Percentiles rank a stretch among this genome's conserved stretches.
phyloP scores from a whole-genome alignment of 306 rosid genomes.

The Dryas octopetala region DNA sequence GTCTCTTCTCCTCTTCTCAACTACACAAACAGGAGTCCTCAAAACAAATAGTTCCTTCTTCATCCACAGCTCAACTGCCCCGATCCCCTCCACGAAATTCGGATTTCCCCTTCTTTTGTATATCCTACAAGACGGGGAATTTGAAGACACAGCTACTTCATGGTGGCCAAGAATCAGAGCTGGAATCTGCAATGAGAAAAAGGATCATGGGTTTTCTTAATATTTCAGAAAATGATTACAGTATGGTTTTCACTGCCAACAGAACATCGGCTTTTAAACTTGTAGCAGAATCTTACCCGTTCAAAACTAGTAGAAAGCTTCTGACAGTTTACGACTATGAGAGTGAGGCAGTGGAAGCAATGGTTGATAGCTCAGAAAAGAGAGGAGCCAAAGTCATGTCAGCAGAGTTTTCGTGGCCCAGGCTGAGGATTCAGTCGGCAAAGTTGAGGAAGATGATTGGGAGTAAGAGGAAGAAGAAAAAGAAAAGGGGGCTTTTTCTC shows the following conservation, averaged over 20 bases:
- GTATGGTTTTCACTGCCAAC: conserved; percentile 90
- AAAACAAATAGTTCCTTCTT: conserved; percentile 40
- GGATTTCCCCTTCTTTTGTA: conserved; percentile 65
- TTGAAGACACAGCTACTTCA: conserved; percentile 66
- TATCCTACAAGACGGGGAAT: conserved; percentile 66
- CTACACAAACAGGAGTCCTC: conserved; percentile 43
- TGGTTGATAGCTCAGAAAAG: conserved; percentile 59
- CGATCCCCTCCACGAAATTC: conserved; percentile 31
- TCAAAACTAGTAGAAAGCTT: conserved; percentile 53
- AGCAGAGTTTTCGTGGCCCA: conserved; percentile 92
- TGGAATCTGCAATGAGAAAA: conserved; percentile 65
- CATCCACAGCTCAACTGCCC: conserved; percentile 25
- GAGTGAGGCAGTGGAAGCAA: conserved; percentile 79
- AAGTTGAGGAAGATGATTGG: conserved; percentile 69
- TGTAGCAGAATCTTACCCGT: conserved; percentile 74
- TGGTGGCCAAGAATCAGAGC: conserved; percentile 61
- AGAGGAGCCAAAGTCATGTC: conserved; percentile 69
- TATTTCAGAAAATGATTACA: conserved; percentile 66
- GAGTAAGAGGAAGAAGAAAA: conserved; percentile 56
- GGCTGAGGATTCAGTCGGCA: conserved; percentile 65
- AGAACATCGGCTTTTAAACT: conserved; percentile 89
- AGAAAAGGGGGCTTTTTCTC: conserved; percentile 71
- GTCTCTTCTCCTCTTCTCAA: conserved; percentile 82
- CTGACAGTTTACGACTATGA: conserved; percentile 85
- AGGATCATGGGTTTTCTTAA: conserved; percentile 72